A percentile compares a stretch with the other conserved stretches of the same genome.
Conservation (phyloP, 495 filamentous ascomycete species). For the Penicillium riverlandense region DNA sequence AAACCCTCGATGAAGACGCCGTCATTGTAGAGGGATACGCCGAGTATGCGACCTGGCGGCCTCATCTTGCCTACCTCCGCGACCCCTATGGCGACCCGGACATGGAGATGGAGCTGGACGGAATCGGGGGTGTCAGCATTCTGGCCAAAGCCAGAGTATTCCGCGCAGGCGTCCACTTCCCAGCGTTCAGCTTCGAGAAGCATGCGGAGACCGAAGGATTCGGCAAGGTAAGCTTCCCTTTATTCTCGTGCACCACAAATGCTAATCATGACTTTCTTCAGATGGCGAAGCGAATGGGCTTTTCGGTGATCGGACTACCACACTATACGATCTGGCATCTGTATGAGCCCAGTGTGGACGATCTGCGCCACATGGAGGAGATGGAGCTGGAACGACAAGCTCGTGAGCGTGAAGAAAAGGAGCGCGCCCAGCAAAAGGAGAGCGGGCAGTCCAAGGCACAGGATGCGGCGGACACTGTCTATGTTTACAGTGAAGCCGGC, state of each 20-base stretch:
- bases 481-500: background rate
- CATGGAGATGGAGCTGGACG: slow-evolving; percentile 99
- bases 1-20: slow-evolving; percentile 94
- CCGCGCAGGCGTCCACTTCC: slow-evolving; percentile 91
- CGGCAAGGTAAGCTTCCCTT: slow-evolving; percentile 66
- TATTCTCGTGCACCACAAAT: no score
- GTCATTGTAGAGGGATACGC: slow-evolving; percentile 99
- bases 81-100: slow-evolving; percentile 98
- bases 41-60: slow-evolving; percentile 97
- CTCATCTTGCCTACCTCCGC: slow-evolving; percentile 92
- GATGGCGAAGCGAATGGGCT: slow-evolving; percentile 96
- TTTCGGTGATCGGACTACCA: slow-evolving; percentile 92
- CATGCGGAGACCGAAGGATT: slow-evolving; percentile 99
- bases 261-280: slow-evolving; percentile 35
- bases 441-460: slow-evolving; percentile 2
- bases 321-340: slow-evolving; percentile 99
- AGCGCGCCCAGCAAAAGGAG: slow-evolving; percentile 46
- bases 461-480: background rate
- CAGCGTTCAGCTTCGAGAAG: slow-evolving; percentile 97
- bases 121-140: slow-evolving; percentile 95
- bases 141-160: slow-evolving; percentile 94
- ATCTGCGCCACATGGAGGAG: slow-evolving; percentile 96
- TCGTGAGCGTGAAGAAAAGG: slow-evolving; percentile 65
- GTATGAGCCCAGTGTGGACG: slow-evolving; percentile 96
- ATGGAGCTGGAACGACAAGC: slow-evolving; percentile 76